Evolutionary conservation across 352 stramenopile species (phyloP).

Genomic region (Aphanomyces invadans): DNA sequence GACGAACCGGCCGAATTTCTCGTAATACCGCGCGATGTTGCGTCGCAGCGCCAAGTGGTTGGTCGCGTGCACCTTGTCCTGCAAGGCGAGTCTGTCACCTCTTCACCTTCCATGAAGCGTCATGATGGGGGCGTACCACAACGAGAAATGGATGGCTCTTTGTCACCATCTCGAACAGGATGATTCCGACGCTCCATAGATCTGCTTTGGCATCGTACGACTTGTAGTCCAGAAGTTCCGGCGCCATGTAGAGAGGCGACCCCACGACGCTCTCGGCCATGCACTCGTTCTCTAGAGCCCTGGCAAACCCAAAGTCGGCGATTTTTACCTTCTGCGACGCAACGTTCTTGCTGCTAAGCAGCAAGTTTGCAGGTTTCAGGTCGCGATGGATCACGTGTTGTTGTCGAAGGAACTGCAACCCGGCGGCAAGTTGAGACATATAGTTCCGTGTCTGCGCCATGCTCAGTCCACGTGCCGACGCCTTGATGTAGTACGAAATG

Average conservation of each 20-base stretch:
- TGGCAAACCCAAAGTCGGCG: conserved; percentile 37
- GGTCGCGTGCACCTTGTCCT: conserved; percentile 58
- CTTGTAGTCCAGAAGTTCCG: conserved; percentile 76
- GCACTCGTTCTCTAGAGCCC: conserved; percentile 55
- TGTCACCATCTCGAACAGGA: conserved; percentile 78
- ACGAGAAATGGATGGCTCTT: conserved; percentile 74
- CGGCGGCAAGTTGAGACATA: conserved; percentile 69
- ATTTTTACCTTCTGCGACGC: conserved; percentile 70
- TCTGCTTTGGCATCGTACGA: conserved; percentile 78
- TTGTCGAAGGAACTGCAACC: conserved; percentile 62
- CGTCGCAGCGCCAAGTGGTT: conserved; percentile 67
- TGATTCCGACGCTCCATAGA: conserved; percentile 73
- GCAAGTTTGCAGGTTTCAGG: conserved; percentile 65
- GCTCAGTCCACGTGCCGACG: conserved; percentile 38
- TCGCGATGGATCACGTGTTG: conserved; percentile 73
- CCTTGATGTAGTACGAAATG: conserved; percentile 65
- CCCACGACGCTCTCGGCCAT: conserved; percentile 75
- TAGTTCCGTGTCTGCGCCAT: conserved; percentile 66
- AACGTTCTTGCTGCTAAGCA: conserved; percentile 61
- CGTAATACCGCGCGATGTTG: conserved; percentile 75
- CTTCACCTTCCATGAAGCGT: not conserved
- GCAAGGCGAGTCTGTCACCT: too few species aligned
- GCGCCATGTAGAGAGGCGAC: conserved; percentile 73
- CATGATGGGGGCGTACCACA: conserved; percentile 26
- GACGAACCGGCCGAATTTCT: conserved; percentile 43